These are phyloP conservation scores for Mycena haematopus DNA, from an alignment of 768 basidiomycete genomes.

Conservation along the genomic window DNA sequence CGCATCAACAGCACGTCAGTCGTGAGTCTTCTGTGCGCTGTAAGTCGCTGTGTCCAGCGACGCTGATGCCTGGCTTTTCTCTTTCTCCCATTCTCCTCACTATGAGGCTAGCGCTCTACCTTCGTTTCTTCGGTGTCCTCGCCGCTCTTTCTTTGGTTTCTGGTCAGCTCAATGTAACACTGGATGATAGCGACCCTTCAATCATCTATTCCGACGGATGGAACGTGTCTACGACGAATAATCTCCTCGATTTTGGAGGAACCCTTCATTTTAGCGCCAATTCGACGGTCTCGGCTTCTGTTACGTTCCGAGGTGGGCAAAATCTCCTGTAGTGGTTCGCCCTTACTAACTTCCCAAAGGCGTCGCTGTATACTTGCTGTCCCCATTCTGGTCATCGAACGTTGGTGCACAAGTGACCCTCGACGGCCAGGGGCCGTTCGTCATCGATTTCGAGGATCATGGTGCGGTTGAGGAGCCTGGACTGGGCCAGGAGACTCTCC, in stretches of 20 bases:
- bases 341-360: background rate
- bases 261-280: slow-evolving; percentile 16
- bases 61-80: slow-evolving; percentile 18
- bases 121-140: slow-evolving; percentile 6
- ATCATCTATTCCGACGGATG: slow-evolving; percentile 22
- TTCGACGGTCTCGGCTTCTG: slow-evolving; percentile 11
- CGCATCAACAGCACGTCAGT: slow-evolving; percentile 6
- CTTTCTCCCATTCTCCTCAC: slow-evolving; percentile 4
- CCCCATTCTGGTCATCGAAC: slow-evolving; percentile 17
- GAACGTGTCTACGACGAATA: slow-evolving; percentile 9
- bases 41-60: background rate
- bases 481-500: slow-evolving; percentile 2
- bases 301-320: slow-evolving; percentile 19
- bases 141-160: slow-evolving; percentile 22
- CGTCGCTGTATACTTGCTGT: slow-evolving; percentile 21
- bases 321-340: too few relatives aligned
- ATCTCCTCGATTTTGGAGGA: slow-evolving; percentile 24
- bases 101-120: slow-evolving; percentile 18
- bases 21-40: background rate
- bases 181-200: slow-evolving; percentile 22
- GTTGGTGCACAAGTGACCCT: slow-evolving; percentile 15
- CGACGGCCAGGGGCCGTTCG: slow-evolving; percentile 18
- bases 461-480: background rate
- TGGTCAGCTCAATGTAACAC: slow-evolving; percentile 22
- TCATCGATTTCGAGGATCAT: slow-evolving; percentile 14